Conservation (phyloP, 2,329 filamentous ascomycete species). For the Pseudocercospora ulei region DNA sequence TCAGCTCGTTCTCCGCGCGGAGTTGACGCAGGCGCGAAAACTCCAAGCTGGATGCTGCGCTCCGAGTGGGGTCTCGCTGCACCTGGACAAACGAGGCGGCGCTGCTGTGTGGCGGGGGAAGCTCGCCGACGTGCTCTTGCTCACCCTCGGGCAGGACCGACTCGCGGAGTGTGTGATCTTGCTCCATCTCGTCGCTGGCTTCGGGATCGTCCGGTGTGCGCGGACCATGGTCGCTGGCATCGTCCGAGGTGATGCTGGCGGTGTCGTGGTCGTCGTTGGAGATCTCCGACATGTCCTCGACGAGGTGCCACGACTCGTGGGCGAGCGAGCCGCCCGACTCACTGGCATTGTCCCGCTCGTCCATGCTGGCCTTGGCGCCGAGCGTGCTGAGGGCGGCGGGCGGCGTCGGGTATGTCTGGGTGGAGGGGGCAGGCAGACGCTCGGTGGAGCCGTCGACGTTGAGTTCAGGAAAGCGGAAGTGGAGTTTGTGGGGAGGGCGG, state of each 20-base stretch:
- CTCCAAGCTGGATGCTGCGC: conserved; percentile 4
- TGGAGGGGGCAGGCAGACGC: conserved; percentile 20
- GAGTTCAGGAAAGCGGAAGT: conserved; percentile 28
- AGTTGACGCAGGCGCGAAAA: conserved; percentile 14
- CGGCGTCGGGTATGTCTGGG: conserved; percentile 22
- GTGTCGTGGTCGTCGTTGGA: conserved; percentile 31
- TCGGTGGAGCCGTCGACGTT: conserved; percentile 28
- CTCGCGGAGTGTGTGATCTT: conserved; percentile 10
- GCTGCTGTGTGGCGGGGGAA: conserved; percentile 5
- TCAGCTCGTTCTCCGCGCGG: conserved; percentile 24
- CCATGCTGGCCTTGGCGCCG: conserved; percentile 24
- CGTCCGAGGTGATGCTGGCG: conserved; percentile 28
- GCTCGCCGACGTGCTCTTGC: conserved; percentile 1
- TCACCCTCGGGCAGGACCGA: background rate
- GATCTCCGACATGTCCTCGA: conserved; percentile 30
- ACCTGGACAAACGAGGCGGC: conserved; percentile 12
- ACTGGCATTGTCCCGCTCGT: conserved; percentile 15
- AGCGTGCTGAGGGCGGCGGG: conserved; percentile 30
- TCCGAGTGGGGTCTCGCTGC: background rate
- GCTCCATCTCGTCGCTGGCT: conserved; percentile 18
- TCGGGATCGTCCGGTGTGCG: conserved; percentile 20
- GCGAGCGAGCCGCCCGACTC: conserved; percentile 21
- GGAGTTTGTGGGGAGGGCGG: conserved; percentile 12
- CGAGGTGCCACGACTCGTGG: conserved; percentile 29
- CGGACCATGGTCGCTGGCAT: conserved; percentile 18